A percentile compares a stretch with the other conserved stretches of the same genome.
Evolutionary conservation across 108 stramenopile genomes (phyloP).

Genomic region (Seminavis robusta): DNA sequence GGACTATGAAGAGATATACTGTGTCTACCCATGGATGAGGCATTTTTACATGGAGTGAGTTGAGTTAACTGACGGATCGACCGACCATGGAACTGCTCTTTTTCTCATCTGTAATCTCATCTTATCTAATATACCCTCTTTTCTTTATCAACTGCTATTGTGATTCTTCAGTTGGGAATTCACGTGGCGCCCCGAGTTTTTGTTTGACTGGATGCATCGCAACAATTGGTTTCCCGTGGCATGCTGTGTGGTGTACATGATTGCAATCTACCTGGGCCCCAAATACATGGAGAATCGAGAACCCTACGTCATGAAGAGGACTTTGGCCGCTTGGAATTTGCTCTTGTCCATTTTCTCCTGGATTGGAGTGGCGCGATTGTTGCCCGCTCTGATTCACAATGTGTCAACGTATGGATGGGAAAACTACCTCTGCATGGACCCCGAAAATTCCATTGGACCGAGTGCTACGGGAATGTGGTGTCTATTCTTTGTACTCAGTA

Average conservation of each 20-base stretch:
- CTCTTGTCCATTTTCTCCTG: conserved; percentile 79
- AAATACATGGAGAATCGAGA: conserved; percentile 28
- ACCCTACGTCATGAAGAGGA: conserved; percentile 57
- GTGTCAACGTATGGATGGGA: conserved; percentile 39
- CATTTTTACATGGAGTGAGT: too few relatives aligned
- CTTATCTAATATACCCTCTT: too few relatives aligned
- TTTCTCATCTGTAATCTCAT: too few relatives aligned
- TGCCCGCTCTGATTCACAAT: conserved; percentile 84
- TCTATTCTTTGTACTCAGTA: conserved; percentile 85
- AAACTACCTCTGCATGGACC: conserved; percentile 75
- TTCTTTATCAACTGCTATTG: too few relatives aligned
- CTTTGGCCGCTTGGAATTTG: conserved; percentile 87
- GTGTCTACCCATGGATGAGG: too few relatives aligned
- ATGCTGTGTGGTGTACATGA: conserved; percentile 24
- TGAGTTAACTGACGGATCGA: too few relatives aligned
- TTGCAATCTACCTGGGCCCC: conserved; percentile 21
- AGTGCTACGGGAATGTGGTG: conserved; percentile 91
- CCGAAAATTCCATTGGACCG: conserved; percentile 66
- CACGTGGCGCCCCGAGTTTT: too few relatives aligned
- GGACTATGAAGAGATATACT: too few relatives aligned
- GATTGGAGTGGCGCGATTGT: conserved; percentile 80
- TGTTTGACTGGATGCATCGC: conserved; percentile 45
- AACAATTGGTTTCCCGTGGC: conserved; percentile 36
- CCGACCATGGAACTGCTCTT: too few relatives aligned
- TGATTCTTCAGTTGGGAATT: too few relatives aligned